These are phyloP conservation scores for Stylosanthes scabra DNA, from an alignment of 331 rosid species.

Conservation along the genomic window DNA sequence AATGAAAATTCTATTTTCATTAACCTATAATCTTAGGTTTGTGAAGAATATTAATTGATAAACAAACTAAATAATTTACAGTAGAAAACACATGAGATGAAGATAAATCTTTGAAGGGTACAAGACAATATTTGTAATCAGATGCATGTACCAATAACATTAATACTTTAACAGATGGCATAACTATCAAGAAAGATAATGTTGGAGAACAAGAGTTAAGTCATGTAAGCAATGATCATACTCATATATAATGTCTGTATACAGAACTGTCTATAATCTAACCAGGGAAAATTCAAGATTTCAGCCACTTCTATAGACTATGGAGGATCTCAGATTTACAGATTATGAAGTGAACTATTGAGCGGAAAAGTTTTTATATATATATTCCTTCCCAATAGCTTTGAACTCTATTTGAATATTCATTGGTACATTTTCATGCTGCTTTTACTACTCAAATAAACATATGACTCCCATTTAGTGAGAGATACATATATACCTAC, in stretches of 20 bases:
- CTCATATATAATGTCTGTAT: not conserved
- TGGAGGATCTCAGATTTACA: constrained; percentile 21
- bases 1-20: constrained; percentile 13
- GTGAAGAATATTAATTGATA: constrained; percentile 13
- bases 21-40: constrained; percentile 16
- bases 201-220: constrained; percentile 24
- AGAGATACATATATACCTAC: constrained; percentile 46
- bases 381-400: constrained; percentile 4
- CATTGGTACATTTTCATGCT: constrained; percentile 13
- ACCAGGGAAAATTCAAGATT: constrained; percentile 20
- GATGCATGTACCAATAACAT: not conserved
- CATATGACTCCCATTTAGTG: constrained; percentile 14
- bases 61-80: constrained; percentile 24
- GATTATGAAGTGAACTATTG: constrained; percentile 9
- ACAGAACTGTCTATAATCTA: not conserved
- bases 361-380: not conserved
- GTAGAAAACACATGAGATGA: constrained; percentile 26
- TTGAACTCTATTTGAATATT: constrained; percentile 2
- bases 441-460: constrained; percentile 21
- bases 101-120: constrained; percentile 28
- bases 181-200: not conserved
- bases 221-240: constrained; percentile 20
- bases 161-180: constrained; percentile 1
- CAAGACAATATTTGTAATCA: constrained; percentile 26
- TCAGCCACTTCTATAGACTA: constrained; percentile 7